These are phyloP conservation scores for Yarrowia divulgata DNA, from an alignment of 805 yeast genomes.

Conservation along the genomic window DNA sequence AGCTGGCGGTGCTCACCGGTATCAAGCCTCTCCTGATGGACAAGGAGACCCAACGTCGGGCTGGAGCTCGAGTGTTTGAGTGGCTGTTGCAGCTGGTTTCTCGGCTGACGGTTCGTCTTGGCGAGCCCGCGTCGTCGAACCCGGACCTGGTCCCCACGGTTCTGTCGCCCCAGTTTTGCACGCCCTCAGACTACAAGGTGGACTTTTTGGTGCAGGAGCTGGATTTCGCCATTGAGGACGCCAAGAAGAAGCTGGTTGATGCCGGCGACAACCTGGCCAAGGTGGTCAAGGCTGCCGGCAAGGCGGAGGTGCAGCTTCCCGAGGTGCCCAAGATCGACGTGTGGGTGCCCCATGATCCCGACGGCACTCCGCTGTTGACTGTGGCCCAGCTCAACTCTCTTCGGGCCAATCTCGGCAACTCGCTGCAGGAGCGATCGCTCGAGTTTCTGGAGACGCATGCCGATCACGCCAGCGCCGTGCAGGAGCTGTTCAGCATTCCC, in stretches of 20 bases:
- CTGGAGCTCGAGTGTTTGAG: constrained; percentile 31
- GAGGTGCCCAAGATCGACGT: constrained; percentile 32
- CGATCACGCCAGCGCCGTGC: constrained; percentile 28
- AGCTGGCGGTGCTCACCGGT: constrained; percentile 20
- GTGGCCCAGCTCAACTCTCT: constrained; percentile 44
- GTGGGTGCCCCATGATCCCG: constrained; percentile 41
- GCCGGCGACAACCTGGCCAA: constrained; percentile 35
- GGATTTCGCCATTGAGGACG: constrained; percentile 35
- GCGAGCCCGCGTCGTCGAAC: constrained; percentile 10
- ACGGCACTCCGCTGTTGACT: constrained; percentile 42
- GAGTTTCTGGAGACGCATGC: constrained; percentile 35
- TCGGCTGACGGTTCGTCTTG: constrained; percentile 5
- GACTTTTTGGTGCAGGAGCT: constrained; percentile 44
- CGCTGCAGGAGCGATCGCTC: constrained; percentile 43
- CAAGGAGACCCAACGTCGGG: constrained; percentile 22
- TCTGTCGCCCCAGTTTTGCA: constrained; percentile 43
- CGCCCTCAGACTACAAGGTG: constrained; percentile 46
- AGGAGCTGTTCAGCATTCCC: constrained; percentile 24
- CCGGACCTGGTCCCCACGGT: constrained; percentile 42
- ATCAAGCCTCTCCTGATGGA: constrained; percentile 18
- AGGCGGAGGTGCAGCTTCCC: neutral
- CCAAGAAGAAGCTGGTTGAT: constrained; percentile 39
- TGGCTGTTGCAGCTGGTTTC: constrained; percentile 30
- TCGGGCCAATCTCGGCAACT: constrained; percentile 42
- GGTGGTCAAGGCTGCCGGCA: constrained; percentile 12